Evolutionary conservation across 441 rosid species (phyloP).

Genomic region (Jatropha podagrica): DNA sequence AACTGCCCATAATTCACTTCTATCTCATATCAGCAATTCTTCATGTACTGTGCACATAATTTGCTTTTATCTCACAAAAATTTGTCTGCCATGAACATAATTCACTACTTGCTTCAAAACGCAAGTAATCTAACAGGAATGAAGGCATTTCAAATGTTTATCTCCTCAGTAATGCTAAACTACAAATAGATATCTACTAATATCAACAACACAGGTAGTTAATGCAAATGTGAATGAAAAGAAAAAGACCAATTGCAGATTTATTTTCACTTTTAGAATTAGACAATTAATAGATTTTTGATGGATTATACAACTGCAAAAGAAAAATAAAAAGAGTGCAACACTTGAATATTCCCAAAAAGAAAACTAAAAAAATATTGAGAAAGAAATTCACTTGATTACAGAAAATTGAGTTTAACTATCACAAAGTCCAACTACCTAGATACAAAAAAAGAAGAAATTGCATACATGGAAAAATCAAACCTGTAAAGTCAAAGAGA

Average conservation of each 20-base stretch:
- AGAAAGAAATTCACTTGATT: constrained; percentile 3
- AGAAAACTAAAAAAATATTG: too few relatives aligned
- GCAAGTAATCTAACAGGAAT: background rate
- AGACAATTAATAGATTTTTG: background rate
- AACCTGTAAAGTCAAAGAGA: constrained; percentile 38
- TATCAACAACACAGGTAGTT: background rate
- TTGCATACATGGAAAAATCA: background rate
- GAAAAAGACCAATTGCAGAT: background rate
- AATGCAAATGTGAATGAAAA: background rate
- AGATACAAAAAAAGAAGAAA: background rate
- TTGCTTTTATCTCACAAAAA: background rate
- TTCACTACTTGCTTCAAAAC: background rate
- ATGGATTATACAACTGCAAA: background rate
- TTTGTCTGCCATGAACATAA: background rate
- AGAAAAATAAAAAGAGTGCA: background rate
- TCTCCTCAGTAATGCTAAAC: background rate
- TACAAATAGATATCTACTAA: background rate
- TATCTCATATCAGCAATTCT: too few relatives aligned
- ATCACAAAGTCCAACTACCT: background rate
- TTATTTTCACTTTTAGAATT: background rate
- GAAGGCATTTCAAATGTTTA: background rate
- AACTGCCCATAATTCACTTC: too few relatives aligned
- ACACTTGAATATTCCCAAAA: background rate
- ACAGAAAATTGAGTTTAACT: background rate
- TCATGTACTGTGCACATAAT: too few relatives aligned